Conservation (phyloP, 2,329 filamentous ascomycete species). For the Claviceps lovelessii region DNA sequence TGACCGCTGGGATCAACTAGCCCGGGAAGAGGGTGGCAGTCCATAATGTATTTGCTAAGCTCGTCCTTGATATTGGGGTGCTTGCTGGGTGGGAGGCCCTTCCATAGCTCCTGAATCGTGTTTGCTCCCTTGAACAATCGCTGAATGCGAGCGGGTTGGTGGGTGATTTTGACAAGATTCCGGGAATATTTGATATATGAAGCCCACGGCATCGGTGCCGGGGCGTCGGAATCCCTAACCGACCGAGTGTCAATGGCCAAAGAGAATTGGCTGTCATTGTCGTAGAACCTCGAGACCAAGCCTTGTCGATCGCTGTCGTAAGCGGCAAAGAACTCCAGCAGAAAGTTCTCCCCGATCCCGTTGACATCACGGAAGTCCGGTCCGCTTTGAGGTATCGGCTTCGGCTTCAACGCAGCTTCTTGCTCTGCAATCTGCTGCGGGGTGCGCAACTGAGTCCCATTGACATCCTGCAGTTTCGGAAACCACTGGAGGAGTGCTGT, state of each 20-base stretch:
- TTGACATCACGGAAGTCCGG: constrained; percentile 62
- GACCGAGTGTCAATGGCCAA: constrained; percentile 52
- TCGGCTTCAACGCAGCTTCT: constrained; percentile 34
- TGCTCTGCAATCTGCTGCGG: constrained; percentile 51
- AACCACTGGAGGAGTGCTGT: constrained; percentile 67
- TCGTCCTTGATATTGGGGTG: constrained; percentile 59
- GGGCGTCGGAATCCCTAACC: constrained; percentile 33
- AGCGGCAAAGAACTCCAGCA: constrained; percentile 56
- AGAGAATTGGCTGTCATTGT: constrained; percentile 61
- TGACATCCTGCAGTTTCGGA: constrained; percentile 64
- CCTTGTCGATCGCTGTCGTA: constrained; percentile 59
- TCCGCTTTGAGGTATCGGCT: constrained; percentile 46
- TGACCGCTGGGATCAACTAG: constrained; percentile 55
- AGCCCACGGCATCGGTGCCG: constrained; percentile 47
- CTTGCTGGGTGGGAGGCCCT: constrained; percentile 52
- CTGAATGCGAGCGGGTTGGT: constrained; percentile 43
- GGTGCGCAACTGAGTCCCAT: constrained; percentile 59
- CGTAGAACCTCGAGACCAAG: constrained; percentile 57
- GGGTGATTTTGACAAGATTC: constrained; percentile 58
- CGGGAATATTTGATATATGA: constrained; percentile 64
- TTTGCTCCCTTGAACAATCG: constrained; percentile 51
- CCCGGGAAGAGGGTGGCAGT: constrained; percentile 61
- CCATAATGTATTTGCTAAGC: constrained; percentile 63
- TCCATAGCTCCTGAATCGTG: constrained; percentile 55
- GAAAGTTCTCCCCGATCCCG: constrained; percentile 60